phyloP scores from a whole-genome alignment of 495 filamentous ascomycete species.

The Glarea lozoyensis region DNA sequence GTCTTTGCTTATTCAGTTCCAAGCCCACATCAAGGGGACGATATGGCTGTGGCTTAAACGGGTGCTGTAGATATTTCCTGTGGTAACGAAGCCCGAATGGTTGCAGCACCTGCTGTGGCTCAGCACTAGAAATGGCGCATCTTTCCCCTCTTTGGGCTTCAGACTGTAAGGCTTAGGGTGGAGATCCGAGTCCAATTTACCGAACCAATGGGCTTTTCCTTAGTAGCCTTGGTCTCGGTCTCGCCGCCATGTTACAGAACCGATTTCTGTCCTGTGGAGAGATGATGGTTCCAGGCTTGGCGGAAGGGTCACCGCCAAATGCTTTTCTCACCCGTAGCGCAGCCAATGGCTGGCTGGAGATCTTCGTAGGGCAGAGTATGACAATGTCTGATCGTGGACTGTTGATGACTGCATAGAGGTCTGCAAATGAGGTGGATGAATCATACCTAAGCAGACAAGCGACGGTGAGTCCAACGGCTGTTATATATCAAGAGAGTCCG shows the following conservation, averaged over 20 bases:
- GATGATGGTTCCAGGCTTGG: no score
- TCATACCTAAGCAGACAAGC: conserved; percentile 2
- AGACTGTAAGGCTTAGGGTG: conserved; percentile 11
- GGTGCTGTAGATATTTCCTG: no score
- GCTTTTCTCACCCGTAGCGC: neutral
- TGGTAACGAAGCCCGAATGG: no score
- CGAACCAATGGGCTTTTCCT: conserved; percentile 1
- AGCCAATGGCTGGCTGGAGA: neutral
- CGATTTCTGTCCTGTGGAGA: neutral
- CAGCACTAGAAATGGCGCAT: no score
- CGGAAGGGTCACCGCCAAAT: conserved; percentile 11
- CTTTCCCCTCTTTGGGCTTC: neutral
- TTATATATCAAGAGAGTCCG: no score
- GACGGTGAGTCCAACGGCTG: conserved; percentile 1
- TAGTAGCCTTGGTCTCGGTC: conserved; percentile 5
- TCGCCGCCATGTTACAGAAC: conserved; percentile 3
- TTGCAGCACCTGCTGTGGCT: no score
- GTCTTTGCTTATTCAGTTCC: no score
- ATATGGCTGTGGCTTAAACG: no score
- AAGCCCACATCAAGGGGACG: no score
- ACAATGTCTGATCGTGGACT: conserved; percentile 1
- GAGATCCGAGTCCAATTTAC: neutral
- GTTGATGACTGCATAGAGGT: conserved; percentile 11
- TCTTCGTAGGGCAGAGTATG: conserved; percentile 6
- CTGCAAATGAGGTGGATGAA: neutral